These are phyloP conservation scores for Pterulicium gracile DNA, from an alignment of 1,284 basidiomycete species.

Conservation along the genomic window DNA sequence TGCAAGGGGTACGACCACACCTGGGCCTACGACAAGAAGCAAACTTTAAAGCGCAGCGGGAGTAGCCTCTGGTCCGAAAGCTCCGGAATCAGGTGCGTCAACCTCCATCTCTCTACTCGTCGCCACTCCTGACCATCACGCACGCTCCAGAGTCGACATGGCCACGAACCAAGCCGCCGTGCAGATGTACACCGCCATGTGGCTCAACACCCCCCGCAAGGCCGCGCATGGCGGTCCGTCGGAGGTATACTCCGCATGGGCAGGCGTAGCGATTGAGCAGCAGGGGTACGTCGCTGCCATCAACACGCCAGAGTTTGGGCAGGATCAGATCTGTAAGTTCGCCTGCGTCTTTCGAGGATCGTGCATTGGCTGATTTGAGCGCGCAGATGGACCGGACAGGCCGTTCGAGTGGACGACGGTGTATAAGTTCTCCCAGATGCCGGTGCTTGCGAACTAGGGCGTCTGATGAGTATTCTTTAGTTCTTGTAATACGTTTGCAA, in stretches of 20 bases:
- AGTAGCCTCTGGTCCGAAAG: conserved; percentile 30
- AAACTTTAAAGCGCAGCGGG: conserved; percentile 14
- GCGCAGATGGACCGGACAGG: conserved; percentile 26
- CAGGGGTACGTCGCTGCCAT: conserved; percentile 45
- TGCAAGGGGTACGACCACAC: conserved; percentile 33
- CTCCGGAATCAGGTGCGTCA: conserved; percentile 36
- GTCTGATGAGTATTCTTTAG: too few relatives aligned
- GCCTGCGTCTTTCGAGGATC: conserved; percentile 7
- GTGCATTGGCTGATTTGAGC: background rate
- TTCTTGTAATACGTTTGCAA: too few relatives aligned
- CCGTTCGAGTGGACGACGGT: conserved; percentile 30
- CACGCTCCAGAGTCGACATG: conserved; percentile 32
- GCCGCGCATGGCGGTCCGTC: conserved; percentile 36
- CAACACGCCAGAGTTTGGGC: conserved; percentile 40
- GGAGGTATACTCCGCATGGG: conserved; percentile 29
- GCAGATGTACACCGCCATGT: conserved; percentile 36
- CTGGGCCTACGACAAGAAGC: conserved; percentile 33
- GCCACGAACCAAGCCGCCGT: conserved; percentile 38
- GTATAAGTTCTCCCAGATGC: conserved; percentile 28
- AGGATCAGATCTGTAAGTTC: conserved; percentile 44
- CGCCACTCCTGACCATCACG: conserved; percentile 4
- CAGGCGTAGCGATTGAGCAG: conserved; percentile 45
- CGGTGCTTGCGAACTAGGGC: too few relatives aligned
- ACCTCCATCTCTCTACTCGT: background rate
- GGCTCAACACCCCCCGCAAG: conserved; percentile 37